Conservation (phyloP, 768 basidiomycete species). For the Paxillus rubicundulus region DNA sequence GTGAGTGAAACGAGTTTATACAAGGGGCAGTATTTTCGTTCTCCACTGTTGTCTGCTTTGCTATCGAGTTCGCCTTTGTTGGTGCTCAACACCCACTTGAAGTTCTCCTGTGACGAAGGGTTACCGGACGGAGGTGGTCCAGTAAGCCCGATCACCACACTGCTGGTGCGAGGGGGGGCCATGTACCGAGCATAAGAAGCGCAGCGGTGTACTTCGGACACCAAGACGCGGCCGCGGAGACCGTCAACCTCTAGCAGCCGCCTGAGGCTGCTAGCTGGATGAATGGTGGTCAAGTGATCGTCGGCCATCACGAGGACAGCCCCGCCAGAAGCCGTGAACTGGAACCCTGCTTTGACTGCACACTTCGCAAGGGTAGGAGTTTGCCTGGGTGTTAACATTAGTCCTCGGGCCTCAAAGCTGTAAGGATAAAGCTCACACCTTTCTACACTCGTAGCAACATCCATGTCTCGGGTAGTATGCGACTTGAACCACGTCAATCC, state of each 20-base stretch:
- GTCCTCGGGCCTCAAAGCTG: no score
- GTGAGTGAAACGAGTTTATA: constrained; percentile 30
- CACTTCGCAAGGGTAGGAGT: constrained; percentile 25
- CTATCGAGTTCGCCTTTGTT: constrained; percentile 27
- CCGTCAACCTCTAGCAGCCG: constrained; percentile 24
- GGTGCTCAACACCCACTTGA: constrained; percentile 24
- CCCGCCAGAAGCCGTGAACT: constrained; percentile 26
- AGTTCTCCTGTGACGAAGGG: constrained; percentile 9
- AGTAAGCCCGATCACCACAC: constrained; percentile 27
- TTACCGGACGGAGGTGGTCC: constrained; percentile 18
- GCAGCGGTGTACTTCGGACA: constrained; percentile 34
- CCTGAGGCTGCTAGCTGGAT: constrained; percentile 27
- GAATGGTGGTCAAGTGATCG: constrained; percentile 24
- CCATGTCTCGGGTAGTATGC: constrained; percentile 21
- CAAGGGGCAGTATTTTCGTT: constrained; percentile 27
- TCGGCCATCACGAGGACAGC: constrained; percentile 34
- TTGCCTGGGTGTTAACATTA: constrained; percentile 11
- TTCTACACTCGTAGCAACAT: constrained; percentile 9
- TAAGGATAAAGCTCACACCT: constrained; percentile 11
- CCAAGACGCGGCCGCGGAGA: constrained; percentile 27
- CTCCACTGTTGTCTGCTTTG: constrained; percentile 19
- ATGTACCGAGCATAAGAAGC: constrained; percentile 34
- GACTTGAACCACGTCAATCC: constrained; percentile 31
- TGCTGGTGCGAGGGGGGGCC: constrained; percentile 11
- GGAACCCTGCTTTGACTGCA: constrained; percentile 26